Conservation (phyloP, 495 filamentous ascomycete genomes). For the Chaetomium cochliodes region DNA sequence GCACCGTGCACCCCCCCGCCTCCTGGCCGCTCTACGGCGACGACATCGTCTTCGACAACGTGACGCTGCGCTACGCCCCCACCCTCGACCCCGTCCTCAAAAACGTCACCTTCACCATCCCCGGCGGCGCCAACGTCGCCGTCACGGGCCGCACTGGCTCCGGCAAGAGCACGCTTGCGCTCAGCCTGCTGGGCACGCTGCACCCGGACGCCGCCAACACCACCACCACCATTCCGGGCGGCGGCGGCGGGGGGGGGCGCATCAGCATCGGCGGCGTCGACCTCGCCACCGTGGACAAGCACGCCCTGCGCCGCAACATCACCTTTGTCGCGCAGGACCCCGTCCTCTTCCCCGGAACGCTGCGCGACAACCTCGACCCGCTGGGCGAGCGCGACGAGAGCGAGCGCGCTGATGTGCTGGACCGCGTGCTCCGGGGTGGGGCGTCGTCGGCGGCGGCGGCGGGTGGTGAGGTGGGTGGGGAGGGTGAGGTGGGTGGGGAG, state of each 20-base stretch:
- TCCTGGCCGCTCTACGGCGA: slow-evolving; percentile 69
- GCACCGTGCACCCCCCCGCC: slow-evolving; percentile 64
- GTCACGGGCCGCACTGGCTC: slow-evolving; percentile 64
- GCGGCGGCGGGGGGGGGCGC: slow-evolving; percentile 34
- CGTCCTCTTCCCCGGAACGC: slow-evolving; percentile 56
- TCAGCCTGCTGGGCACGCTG: slow-evolving; percentile 56
- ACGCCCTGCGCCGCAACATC: slow-evolving; percentile 55
- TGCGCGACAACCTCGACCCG: slow-evolving; percentile 58
- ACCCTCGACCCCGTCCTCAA: slow-evolving; percentile 67
- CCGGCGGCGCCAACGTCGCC: slow-evolving; percentile 67
- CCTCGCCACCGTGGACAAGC: slow-evolving; percentile 51
- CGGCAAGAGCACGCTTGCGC: slow-evolving; percentile 60
- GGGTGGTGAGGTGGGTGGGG: neutral
- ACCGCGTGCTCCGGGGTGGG: slow-evolving; percentile 40
- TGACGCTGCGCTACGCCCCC: slow-evolving; percentile 74
- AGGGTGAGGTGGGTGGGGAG: no score
- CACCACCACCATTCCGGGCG: slow-evolving; percentile 39
- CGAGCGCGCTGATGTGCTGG: slow-evolving; percentile 48
- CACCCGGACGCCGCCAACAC: slow-evolving; percentile 40
- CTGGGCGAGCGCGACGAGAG: slow-evolving; percentile 45
- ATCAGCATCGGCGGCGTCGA: slow-evolving; percentile 57
- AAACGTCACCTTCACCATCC: slow-evolving; percentile 65
- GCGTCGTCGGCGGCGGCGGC: slow-evolving; percentile 24
- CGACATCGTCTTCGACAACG: slow-evolving; percentile 71
- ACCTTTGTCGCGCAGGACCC: slow-evolving; percentile 64